Evolutionary conservation across 2,329 filamentous ascomycete genomes (phyloP).

Genomic region (Fusarium sp.): DNA sequence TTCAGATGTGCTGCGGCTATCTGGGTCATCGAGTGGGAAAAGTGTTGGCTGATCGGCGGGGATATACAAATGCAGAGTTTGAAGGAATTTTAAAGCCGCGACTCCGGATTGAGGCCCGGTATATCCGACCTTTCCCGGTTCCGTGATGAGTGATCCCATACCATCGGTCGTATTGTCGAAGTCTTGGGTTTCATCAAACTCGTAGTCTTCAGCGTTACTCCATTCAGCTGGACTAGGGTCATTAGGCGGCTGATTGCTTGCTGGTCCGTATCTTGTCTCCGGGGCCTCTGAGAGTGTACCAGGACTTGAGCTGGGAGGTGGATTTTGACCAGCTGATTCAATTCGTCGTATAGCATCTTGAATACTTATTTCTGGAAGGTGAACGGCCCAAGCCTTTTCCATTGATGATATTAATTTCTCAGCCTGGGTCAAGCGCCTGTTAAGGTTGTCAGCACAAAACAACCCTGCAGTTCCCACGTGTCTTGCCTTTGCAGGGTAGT

Average conservation of each 20-base stretch:
- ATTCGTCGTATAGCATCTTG: background rate
- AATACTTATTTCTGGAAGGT: background rate
- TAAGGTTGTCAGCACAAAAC: background rate
- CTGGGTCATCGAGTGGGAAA: no score
- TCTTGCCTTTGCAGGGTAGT: background rate
- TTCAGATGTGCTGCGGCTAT: no score
- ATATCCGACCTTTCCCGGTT: constrained; percentile 27
- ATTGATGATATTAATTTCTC: constrained; percentile 12
- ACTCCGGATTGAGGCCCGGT: constrained; percentile 32
- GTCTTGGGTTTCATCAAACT: constrained; percentile 26
- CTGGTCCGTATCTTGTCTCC: constrained; percentile 8
- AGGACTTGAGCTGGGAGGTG: background rate
- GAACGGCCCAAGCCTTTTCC: constrained; percentile 18
- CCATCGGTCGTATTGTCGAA: constrained; percentile 28
- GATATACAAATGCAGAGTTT: background rate
- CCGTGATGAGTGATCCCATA: constrained; percentile 26
- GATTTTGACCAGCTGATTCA: background rate
- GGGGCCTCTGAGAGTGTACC: constrained; percentile 2
- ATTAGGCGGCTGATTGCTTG: background rate
- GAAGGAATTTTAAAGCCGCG: constrained; percentile 27
- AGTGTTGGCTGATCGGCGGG: no score
- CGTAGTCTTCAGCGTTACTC: constrained; percentile 22
- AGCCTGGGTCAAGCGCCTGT: constrained; percentile 9
- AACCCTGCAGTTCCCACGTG: background rate
- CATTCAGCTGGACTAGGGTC: constrained; percentile 15